phyloP scores from a whole-genome alignment of 306 rosid species.

The Fragaria iinumae region DNA sequence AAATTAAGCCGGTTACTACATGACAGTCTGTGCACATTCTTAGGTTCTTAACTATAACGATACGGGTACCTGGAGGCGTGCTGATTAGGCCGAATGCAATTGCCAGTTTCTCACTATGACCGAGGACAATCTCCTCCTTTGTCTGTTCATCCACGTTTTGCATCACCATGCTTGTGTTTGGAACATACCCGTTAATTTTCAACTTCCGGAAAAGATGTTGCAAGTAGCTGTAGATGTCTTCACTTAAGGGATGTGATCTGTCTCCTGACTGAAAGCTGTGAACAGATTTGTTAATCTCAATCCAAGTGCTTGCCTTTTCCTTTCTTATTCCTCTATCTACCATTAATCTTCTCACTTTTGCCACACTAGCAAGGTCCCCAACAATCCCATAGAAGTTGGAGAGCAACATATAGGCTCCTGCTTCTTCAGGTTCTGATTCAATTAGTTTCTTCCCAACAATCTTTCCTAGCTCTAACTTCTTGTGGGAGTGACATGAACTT shows the following conservation, averaged over 20 bases:
- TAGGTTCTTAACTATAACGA: slow-evolving; percentile 26
- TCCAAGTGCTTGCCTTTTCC: slow-evolving; percentile 30
- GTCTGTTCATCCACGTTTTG: slow-evolving; percentile 24
- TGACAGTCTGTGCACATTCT: slow-evolving; percentile 29
- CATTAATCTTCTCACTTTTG: slow-evolving; percentile 32
- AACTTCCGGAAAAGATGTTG: slow-evolving; percentile 16
- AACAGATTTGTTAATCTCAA: slow-evolving; percentile 31
- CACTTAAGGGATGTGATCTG: slow-evolving; percentile 26
- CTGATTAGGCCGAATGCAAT: slow-evolving; percentile 25
- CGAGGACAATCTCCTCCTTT: slow-evolving; percentile 25
- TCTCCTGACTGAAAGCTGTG: slow-evolving; percentile 30
- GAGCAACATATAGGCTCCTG: slow-evolving; percentile 35
- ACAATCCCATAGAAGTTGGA: slow-evolving; percentile 33
- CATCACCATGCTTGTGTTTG: slow-evolving; percentile 30
- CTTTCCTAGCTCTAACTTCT: slow-evolving; percentile 24
- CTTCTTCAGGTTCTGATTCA: slow-evolving; percentile 29
- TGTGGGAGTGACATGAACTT: slow-evolving; percentile 30
- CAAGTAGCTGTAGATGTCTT: slow-evolving; percentile 22
- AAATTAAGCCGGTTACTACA: slow-evolving; percentile 16
- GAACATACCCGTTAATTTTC: slow-evolving; percentile 28
- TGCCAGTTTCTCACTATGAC: slow-evolving; percentile 30
- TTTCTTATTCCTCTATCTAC: slow-evolving; percentile 23
- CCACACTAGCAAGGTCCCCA: slow-evolving; percentile 29
- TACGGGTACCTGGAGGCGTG: slow-evolving; percentile 10
- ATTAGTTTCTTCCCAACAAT: slow-evolving; percentile 22